A percentile compares a stretch with the other conserved stretches of the same genome.
Evolutionary conservation across 2,329 filamentous ascomycete species (phyloP).

Genomic region (Aureobasidium namibiae): DNA sequence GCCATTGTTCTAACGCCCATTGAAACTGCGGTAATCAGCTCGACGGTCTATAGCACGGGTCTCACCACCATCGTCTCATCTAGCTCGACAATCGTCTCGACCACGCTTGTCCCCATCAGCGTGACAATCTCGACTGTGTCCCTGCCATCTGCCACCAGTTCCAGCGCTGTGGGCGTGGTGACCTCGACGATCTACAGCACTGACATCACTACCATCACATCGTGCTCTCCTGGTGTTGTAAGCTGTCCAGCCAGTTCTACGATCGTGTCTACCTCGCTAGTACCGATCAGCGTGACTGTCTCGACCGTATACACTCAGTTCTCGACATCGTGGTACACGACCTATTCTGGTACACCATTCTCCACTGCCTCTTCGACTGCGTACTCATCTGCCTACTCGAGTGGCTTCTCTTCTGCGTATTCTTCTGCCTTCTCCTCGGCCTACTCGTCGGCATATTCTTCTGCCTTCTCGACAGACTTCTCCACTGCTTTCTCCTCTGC

Average conservation of each 20-base stretch:
- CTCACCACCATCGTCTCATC: conserved; percentile 15
- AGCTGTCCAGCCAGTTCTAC: conserved; percentile 17
- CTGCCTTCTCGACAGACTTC: conserved; percentile 3
- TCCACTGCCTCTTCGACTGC: background rate
- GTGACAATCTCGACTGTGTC: background rate
- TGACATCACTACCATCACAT: conserved; percentile 13
- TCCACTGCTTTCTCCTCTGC: conserved; percentile 22
- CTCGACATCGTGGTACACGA: conserved; percentile 1
- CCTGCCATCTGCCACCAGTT: background rate
- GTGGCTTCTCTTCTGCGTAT: background rate
- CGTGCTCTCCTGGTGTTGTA: conserved; percentile 8
- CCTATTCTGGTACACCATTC: background rate
- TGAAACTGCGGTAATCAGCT: too few relatives aligned
- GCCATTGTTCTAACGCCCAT: too few relatives aligned
- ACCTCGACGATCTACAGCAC: conserved; percentile 14
- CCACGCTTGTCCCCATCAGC: background rate
- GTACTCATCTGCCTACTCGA: background rate
- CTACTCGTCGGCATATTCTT: background rate
- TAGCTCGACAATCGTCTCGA: background rate
- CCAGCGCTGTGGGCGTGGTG: background rate
- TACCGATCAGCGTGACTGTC: conserved; percentile 2
- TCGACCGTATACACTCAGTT: background rate
- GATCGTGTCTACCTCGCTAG: background rate
- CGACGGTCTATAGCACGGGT: conserved; percentile 13
- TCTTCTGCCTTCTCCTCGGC: conserved; percentile 7